These are phyloP conservation scores for Globisporangium paddicum DNA, from an alignment of 352 stramenopile species.

Conservation along the genomic window DNA sequence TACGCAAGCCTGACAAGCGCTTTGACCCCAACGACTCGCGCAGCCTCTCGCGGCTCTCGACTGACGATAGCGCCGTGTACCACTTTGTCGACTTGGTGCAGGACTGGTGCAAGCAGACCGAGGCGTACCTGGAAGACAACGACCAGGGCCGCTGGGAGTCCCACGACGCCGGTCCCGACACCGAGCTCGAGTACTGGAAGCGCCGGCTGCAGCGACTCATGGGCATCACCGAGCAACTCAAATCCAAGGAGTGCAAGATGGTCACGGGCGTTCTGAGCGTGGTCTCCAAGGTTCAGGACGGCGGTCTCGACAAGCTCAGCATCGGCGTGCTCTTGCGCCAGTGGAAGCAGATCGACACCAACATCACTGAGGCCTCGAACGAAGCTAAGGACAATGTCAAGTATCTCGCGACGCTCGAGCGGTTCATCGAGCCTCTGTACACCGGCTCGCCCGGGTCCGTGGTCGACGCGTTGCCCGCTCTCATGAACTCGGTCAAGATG, in stretches of 20 bases:
- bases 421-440: constrained; percentile 86
- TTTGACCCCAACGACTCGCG: constrained; percentile 69
- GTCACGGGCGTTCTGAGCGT: constrained; percentile 80
- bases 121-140: constrained; percentile 83
- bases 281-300: constrained; percentile 75
- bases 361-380: constrained; percentile 81
- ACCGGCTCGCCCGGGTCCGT: constrained; percentile 46
- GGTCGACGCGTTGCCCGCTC: constrained; percentile 72
- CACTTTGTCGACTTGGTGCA: constrained; percentile 88
- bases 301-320: constrained; percentile 54
- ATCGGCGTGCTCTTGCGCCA: constrained; percentile 57
- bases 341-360: constrained; percentile 88
- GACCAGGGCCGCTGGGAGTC: constrained; percentile 79
- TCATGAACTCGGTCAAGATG: constrained; percentile 91
- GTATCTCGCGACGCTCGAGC: constrained; percentile 77
- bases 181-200: constrained; percentile 88
- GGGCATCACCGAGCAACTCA: constrained; percentile 87
- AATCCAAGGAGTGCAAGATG: constrained; percentile 87
- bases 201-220: constrained; percentile 76
- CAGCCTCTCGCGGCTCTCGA: constrained; percentile 62
- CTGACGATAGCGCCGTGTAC: constrained; percentile 60
- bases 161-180: constrained; percentile 73
- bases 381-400: constrained; percentile 88
- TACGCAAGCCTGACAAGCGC: constrained; percentile 82
- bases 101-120: constrained; percentile 87